phyloP scores from a whole-genome alignment of 2,329 filamentous ascomycete genomes.

The Pseudogymnoascus sp. region DNA sequence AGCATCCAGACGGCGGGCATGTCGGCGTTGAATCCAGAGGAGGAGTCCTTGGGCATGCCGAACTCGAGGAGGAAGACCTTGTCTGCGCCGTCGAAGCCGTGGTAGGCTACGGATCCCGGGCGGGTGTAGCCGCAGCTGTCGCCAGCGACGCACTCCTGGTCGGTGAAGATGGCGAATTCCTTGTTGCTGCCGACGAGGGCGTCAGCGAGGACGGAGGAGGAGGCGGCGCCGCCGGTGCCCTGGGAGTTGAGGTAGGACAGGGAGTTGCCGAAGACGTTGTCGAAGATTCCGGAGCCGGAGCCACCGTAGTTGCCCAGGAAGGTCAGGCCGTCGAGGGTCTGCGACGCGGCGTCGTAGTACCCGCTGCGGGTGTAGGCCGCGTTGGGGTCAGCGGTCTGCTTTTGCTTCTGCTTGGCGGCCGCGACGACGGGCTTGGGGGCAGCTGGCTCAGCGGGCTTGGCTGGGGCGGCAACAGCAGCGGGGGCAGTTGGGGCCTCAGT shows the following conservation, averaged over 20 bases:
- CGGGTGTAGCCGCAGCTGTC: conserved; percentile 41
- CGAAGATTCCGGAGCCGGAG: conserved; percentile 46
- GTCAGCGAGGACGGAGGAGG: conserved; percentile 43
- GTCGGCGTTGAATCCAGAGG: conserved; percentile 48
- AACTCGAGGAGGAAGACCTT: conserved; percentile 72
- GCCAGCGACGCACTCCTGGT: conserved; percentile 39
- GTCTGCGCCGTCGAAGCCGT: conserved; percentile 62
- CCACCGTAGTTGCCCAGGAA: conserved; percentile 55
- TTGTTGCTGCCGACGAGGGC: conserved; percentile 39
- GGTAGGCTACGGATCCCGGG: conserved; percentile 42
- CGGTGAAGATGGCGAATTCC: conserved; percentile 46
- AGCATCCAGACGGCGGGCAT: conserved; percentile 72
- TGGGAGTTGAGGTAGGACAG: conserved; percentile 46
- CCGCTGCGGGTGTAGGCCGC: conserved; percentile 38
- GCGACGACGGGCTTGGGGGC: conserved; percentile 16
- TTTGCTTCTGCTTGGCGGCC: conserved; percentile 16
- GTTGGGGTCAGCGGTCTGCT: conserved; percentile 10
- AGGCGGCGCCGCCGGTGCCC: conserved; percentile 38
- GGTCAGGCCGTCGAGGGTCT: conserved; percentile 43
- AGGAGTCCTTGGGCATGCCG: conserved; percentile 58
- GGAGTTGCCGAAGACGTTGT: conserved; percentile 49
- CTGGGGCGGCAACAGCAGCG: conserved; percentile 13
- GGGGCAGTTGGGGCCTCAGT: conserved; percentile 14
- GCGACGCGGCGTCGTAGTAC: conserved; percentile 39
- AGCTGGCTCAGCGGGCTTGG: not conserved